Percentiles rank a stretch among this genome's conserved stretches.
Conservation (phyloP, 176 grass and related monocot genomes). For the Carex cristatella region DNA sequence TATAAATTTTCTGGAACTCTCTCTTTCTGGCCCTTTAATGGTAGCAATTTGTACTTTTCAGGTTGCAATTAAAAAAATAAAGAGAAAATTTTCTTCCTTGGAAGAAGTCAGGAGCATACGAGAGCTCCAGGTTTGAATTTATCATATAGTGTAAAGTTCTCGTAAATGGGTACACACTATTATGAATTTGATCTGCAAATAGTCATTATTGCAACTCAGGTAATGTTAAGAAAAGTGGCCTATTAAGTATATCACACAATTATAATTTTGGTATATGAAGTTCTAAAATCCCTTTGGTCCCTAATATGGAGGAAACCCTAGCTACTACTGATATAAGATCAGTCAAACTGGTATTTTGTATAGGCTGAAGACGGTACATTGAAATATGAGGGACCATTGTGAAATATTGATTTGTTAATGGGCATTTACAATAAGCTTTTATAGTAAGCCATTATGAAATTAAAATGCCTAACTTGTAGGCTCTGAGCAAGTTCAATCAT, state of each 20-base stretch:
- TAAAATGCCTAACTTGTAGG: constrained; percentile 36
- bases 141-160: constrained; percentile 1
- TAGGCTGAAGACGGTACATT: background rate
- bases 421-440: background rate
- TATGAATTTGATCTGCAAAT: background rate
- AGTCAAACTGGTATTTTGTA: background rate
- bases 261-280: background rate
- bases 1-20: background rate
- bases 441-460: background rate
- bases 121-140: constrained; percentile 68
- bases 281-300: background rate
- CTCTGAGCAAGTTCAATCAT: constrained; percentile 70
- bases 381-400: background rate
- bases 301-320: background rate
- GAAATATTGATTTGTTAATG: background rate
- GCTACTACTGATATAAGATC: background rate
- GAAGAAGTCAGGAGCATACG: constrained; percentile 73
- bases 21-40: background rate
- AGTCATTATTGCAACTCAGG: background rate
- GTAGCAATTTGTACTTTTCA: constrained; percentile 16
- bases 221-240: background rate
- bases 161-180: background rate
- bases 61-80: constrained; percentile 98
- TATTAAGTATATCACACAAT: background rate
- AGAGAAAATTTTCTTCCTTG: constrained; percentile 77